Evolutionary conservation across 2,329 filamentous ascomycete genomes (phyloP).

Genomic region (Penicillium oxalicum): DNA sequence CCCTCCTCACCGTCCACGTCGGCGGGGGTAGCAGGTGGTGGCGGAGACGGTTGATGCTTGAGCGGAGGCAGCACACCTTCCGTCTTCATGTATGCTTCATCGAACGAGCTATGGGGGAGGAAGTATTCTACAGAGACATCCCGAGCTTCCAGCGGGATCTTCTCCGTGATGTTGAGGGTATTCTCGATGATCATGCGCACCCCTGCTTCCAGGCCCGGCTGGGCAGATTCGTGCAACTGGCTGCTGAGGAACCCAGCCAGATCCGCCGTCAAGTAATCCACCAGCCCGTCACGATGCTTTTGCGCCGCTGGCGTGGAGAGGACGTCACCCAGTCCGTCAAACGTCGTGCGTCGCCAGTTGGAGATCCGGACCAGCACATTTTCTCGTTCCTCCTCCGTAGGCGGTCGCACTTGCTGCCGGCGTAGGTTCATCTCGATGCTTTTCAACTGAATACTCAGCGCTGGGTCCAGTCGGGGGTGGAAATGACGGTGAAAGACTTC

Average conservation of each 20-base stretch:
- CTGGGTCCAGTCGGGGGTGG: conserved; percentile 76
- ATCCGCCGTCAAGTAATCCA: conserved; percentile 61
- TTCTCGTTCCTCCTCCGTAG: conserved; percentile 78
- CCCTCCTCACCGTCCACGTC: conserved; percentile 15
- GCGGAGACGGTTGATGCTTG: conserved; percentile 15
- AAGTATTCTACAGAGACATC: conserved; percentile 87
- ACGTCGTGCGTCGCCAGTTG: conserved; percentile 86
- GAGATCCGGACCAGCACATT: conserved; percentile 81
- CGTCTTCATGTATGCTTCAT: conserved; percentile 74
- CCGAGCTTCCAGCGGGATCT: conserved; percentile 82
- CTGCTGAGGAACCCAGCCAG: conserved; percentile 65
- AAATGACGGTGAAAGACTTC: conserved; percentile 90
- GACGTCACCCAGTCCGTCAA: conserved; percentile 76
- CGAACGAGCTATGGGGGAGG: conserved; percentile 65
- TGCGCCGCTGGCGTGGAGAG: conserved; percentile 61
- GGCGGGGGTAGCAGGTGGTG: background rate
- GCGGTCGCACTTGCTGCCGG: conserved; percentile 62
- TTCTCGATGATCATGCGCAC: conserved; percentile 90
- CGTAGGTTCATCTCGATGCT: conserved; percentile 83
- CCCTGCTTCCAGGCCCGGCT: conserved; percentile 76
- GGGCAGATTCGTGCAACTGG: conserved; percentile 69
- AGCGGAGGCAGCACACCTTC: conserved; percentile 63
- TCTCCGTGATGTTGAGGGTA: conserved; percentile 75
- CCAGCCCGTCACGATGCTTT: conserved; percentile 63
- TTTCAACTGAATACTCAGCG: conserved; percentile 73